phyloP scores from a whole-genome alignment of 1,284 basidiomycete species.

The Malassezia brasiliensis region DNA sequence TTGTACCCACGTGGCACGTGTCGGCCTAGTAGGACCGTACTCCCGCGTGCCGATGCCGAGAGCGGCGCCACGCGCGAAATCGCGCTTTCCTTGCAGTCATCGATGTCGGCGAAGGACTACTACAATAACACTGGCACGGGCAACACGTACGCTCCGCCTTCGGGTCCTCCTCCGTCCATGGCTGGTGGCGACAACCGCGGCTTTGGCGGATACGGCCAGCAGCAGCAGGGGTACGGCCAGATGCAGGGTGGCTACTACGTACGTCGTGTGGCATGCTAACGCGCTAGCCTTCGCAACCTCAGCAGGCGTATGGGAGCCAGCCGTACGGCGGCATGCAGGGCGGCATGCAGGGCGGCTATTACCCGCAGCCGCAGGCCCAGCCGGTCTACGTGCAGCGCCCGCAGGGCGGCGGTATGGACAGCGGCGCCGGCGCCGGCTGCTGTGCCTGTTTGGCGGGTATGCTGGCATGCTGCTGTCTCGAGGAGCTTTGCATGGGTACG shows the following conservation, averaged over 20 bases:
- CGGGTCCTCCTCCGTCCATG: slow-evolving; percentile 5
- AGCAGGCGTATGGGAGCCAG: slow-evolving; percentile 7
- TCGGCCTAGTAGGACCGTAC: neutral
- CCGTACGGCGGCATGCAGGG: neutral
- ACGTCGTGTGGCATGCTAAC: slow-evolving; percentile 3
- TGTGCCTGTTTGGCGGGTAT: slow-evolving; percentile 24
- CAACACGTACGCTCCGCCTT: slow-evolving; percentile 6
- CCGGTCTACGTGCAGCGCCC: slow-evolving; percentile 26
- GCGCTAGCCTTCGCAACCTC: slow-evolving; percentile 18
- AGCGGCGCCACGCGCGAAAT: no score
- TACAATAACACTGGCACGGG: slow-evolving; percentile 6
- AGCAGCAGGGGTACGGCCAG: slow-evolving; percentile 18
- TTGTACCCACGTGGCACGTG: no score
- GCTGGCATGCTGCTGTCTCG: slow-evolving; percentile 24
- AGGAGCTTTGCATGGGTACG: slow-evolving; percentile 20
- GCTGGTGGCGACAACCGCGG: slow-evolving; percentile 11
- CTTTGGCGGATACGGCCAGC: neutral
- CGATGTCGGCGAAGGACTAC: slow-evolving; percentile 19
- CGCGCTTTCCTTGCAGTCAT: no score
- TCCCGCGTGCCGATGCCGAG: neutral
- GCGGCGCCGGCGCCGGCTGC: slow-evolving; percentile 19
- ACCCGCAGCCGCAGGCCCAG: neutral
- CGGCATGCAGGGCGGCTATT: neutral
- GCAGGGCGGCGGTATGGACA: slow-evolving; percentile 13
- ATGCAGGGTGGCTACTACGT: slow-evolving; percentile 29